Conservation (phyloP, 345 rosid genomes). For the Cardamine occulta region DNA sequence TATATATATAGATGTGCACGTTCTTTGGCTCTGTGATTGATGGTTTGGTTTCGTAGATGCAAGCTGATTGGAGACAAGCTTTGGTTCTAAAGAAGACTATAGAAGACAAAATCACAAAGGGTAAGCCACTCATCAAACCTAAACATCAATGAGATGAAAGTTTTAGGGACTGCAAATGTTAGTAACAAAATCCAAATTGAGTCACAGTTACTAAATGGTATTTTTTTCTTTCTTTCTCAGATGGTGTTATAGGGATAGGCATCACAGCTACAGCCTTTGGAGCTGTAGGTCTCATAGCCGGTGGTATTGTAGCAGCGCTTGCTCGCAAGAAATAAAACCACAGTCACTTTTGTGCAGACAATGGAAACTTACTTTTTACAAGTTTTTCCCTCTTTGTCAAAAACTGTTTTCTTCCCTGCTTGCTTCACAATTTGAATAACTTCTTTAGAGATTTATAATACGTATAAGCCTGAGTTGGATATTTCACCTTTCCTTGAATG, state of each 20-base stretch:
- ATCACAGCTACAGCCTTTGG: slow-evolving; percentile 86
- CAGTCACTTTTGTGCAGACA: slow-evolving; percentile 32
- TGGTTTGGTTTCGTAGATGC: slow-evolving; percentile 53
- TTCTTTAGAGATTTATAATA: slow-evolving; percentile 17
- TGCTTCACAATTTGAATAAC: slow-evolving; percentile 14
- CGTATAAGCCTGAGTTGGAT: slow-evolving; percentile 21
- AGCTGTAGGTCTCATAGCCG: slow-evolving; percentile 78
- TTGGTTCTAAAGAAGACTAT: slow-evolving; percentile 64
- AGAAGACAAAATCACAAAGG: slow-evolving; percentile 76
- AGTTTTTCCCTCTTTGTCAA: not conserved
- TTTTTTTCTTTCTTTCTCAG: slow-evolving; percentile 47
- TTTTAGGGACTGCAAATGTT: not conserved
- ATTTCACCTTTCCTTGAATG: not conserved
- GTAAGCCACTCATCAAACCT: slow-evolving; percentile 39
- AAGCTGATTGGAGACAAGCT: slow-evolving; percentile 92
- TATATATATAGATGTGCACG: too few species aligned
- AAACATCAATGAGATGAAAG: not conserved
- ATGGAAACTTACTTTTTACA: not conserved
- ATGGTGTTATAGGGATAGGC: slow-evolving; percentile 94
- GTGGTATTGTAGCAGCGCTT: slow-evolving; percentile 82
- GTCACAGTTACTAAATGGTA: slow-evolving; percentile 2
- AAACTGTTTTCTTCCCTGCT: not conserved
- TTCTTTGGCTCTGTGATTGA: not conserved
- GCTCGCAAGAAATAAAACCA: slow-evolving; percentile 66
- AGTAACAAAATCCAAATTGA: not conserved